Base-by-base conservation (phyloP, 495 filamentous ascomycete species). In the Penicillium canescens region DNA sequence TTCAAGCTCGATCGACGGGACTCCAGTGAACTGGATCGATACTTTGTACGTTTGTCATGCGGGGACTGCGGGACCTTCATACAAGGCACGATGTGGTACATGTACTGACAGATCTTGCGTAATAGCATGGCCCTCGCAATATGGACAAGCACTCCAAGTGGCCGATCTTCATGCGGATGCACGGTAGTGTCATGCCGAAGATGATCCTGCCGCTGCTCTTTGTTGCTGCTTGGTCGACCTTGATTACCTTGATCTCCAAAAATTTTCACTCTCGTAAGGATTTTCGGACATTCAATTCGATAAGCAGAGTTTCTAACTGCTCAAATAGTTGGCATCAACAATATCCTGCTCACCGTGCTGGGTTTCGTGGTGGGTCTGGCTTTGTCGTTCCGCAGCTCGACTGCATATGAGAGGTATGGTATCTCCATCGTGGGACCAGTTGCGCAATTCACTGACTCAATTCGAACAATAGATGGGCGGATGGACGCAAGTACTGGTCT, bases 321-420 rank as follows among this genome's bases (percentile, higher is more conserved):
- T 14, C 2, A 21, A 42, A 5, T 45, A 77, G 74, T 78, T 21
- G 79, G 79, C 18, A 84, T 94, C 23, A 79, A 81, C 55, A 82
- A 78, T 20, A 78, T 92, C 48, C 77, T 96, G 8, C 80, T 96
- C 33, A 95, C 90, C 12, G 86, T 95, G 10, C 82, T 90, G 24
- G 91, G 90, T 86, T 94, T 96, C 77, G 89, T 95, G 55, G 89
- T 96, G 60, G 88, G 86, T 77, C 69, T 95, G 63, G 81, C 88
- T 1, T 74, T 96, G 56, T 90, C 87, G 20, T 94, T 96, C 74
- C 86, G 90, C 44, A 89, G 83, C 57, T 88, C 88, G 1, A 91
- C 89, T 13, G 91, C 90, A 6, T 96, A 96, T 62, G 91, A 95
- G 68, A 85, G 89, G 62, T 82, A 78, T 16, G 34, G 5, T 12